Conservation (phyloP, 176 grass and related monocot species). For the Microstegium vimineum region DNA sequence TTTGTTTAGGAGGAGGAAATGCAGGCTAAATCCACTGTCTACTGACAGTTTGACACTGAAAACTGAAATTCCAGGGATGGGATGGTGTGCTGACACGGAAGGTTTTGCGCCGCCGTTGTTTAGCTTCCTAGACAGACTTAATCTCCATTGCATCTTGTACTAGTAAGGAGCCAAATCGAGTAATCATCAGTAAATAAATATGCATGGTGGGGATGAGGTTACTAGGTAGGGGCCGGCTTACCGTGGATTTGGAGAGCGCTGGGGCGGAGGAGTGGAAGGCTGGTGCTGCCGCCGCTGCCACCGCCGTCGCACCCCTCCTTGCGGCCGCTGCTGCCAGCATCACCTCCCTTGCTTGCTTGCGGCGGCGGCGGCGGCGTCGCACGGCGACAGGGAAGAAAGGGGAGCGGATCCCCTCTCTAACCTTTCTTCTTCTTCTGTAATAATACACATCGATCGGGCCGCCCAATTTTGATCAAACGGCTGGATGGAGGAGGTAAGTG, state of each 20-base stretch:
- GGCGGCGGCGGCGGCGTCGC: neutral
- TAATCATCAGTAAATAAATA: too few species aligned
- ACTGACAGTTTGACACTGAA: neutral
- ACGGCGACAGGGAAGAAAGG: neutral
- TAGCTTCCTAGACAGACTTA: too few species aligned
- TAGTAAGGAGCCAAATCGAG: neutral
- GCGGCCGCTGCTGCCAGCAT: slow-evolving; percentile 29
- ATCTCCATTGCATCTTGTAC: neutral
- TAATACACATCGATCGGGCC: neutral
- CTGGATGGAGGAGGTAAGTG: neutral
- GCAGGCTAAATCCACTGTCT: neutral
- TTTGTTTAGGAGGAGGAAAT: neutral
- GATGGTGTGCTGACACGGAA: neutral
- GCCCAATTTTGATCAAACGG: neutral
- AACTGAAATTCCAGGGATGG: neutral
- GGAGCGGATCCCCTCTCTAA: neutral
- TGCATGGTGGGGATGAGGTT: neutral
- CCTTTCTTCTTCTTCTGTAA: neutral
- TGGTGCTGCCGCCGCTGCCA: neutral
- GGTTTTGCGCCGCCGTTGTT: neutral
- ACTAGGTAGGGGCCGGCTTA: neutral
- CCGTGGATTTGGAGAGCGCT: slow-evolving; percentile 35
- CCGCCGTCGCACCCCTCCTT: neutral
- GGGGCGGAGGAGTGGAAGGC: slow-evolving; percentile 42
- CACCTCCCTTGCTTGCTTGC: neutral